These are phyloP conservation scores for Cladosporium velox DNA, from an alignment of 2,329 filamentous ascomycete genomes.

Conservation along the genomic window DNA sequence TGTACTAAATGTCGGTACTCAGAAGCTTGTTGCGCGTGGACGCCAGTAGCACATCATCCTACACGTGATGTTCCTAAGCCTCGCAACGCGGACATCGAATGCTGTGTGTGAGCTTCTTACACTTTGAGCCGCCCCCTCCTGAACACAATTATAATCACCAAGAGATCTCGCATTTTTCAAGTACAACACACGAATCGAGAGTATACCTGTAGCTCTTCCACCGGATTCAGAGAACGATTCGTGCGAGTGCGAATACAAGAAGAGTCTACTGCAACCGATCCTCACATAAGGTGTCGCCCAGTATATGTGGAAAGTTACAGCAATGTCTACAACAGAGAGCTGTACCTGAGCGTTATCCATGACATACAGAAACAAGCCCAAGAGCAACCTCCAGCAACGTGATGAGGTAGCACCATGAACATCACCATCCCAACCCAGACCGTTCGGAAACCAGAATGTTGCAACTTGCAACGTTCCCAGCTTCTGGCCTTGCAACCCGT, in stretches of 20 bases:
- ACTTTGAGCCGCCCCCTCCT: no score
- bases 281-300: neutral
- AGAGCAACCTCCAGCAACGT: neutral
- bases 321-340: neutral
- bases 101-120: no score
- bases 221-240: neutral
- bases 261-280: neutral
- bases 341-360: neutral
- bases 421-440: neutral
- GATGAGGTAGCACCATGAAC: neutral
- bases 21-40: no score
- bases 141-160: no score
- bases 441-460: neutral
- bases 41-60: no score
- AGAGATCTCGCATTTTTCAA: no score
- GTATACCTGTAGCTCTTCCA: neutral
- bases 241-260: neutral
- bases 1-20: no score
- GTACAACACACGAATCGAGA: no score
- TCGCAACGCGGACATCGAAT: no score
- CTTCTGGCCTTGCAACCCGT: neutral
- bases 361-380: no score
- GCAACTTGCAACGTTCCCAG: neutral
- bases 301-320: neutral
- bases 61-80: no score